Conservation (phyloP, 495 filamentous ascomycete genomes). For the Penicillium steckii region DNA sequence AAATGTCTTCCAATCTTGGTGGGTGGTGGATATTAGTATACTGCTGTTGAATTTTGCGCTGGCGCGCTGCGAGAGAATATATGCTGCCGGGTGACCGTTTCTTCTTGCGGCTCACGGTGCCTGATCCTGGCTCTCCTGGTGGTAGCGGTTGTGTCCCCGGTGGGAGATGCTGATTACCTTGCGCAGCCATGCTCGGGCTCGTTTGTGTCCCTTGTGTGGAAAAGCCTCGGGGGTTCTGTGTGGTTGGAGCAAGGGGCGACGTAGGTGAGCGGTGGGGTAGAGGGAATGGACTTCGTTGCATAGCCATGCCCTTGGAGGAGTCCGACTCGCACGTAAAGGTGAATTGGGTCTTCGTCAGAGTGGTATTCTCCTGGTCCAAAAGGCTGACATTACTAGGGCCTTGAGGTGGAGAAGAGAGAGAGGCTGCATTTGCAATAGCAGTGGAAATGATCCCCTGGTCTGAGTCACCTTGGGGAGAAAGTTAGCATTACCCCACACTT, state of each 20-base stretch:
- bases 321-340: constrained; percentile 88
- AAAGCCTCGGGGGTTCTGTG: constrained; percentile 37
- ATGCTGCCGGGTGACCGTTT: constrained; percentile 55
- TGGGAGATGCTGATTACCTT: constrained; percentile 28
- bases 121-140: constrained; percentile 36
- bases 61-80: constrained; percentile 62
- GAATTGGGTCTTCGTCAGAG: constrained; percentile 74
- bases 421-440: constrained; percentile 87
- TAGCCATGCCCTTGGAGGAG: constrained; percentile 60
- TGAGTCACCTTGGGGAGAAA: constrained; percentile 30
- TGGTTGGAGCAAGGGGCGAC: constrained; percentile 26
- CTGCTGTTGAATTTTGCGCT: constrained; percentile 68
- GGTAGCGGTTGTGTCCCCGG: constrained; percentile 32
- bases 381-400: constrained; percentile 75
- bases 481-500: constrained; percentile 10
- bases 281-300: constrained; percentile 42
- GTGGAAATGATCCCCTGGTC: constrained; percentile 81
- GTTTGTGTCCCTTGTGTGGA: constrained; percentile 65
- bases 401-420: constrained; percentile 56
- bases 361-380: constrained; percentile 64
- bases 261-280: constrained; percentile 34
- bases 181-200: constrained; percentile 50
- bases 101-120: constrained; percentile 52
- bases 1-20: constrained; percentile 71
- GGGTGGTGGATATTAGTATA: constrained; percentile 75